phyloP scores from a whole-genome alignment of 2,329 filamentous ascomycete species.

The Colletotrichum incanum region DNA sequence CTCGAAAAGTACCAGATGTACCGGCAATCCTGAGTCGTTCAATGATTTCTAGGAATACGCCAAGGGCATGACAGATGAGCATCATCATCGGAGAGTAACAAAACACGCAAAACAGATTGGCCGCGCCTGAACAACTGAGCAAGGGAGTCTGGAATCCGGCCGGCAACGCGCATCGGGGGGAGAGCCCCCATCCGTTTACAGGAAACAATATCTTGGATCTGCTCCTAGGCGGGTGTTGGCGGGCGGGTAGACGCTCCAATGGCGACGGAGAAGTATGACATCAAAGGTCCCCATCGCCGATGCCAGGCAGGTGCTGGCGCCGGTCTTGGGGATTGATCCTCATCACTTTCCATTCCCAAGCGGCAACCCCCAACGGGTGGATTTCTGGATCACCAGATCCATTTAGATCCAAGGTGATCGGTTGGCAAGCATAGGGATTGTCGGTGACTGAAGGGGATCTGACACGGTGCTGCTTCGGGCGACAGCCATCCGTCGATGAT shows the following conservation, averaged over 20 bases:
- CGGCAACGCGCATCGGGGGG: slow-evolving; percentile 21
- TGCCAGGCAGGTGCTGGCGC: slow-evolving; percentile 7
- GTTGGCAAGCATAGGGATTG: neutral
- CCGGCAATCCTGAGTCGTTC: slow-evolving; percentile 10
- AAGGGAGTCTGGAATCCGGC: slow-evolving; percentile 8
- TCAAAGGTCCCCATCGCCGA: slow-evolving; percentile 38
- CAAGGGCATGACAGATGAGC: slow-evolving; percentile 7
- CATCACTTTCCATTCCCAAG: slow-evolving; percentile 1
- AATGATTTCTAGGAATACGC: slow-evolving; percentile 1
- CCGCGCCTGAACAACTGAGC: neutral
- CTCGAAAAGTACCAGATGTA: slow-evolving; percentile 22
- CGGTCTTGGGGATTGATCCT: slow-evolving; percentile 9
- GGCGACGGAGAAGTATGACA: slow-evolving; percentile 31
- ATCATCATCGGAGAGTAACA: neutral
- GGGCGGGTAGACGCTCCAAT: slow-evolving; percentile 31
- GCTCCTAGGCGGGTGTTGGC: slow-evolving; percentile 11
- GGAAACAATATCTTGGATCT: slow-evolving; percentile 13
- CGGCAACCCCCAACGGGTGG: slow-evolving; percentile 5
- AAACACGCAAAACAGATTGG: neutral
- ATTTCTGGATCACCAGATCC: neutral
- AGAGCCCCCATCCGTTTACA: neutral
- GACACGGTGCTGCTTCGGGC: slow-evolving; percentile 3
- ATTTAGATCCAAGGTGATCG: neutral
- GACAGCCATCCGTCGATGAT: slow-evolving; percentile 26
- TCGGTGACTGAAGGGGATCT: neutral